Evolutionary conservation across 2,329 filamentous ascomycete genomes (phyloP).

Genomic region (Cercospora zeina): DNA sequence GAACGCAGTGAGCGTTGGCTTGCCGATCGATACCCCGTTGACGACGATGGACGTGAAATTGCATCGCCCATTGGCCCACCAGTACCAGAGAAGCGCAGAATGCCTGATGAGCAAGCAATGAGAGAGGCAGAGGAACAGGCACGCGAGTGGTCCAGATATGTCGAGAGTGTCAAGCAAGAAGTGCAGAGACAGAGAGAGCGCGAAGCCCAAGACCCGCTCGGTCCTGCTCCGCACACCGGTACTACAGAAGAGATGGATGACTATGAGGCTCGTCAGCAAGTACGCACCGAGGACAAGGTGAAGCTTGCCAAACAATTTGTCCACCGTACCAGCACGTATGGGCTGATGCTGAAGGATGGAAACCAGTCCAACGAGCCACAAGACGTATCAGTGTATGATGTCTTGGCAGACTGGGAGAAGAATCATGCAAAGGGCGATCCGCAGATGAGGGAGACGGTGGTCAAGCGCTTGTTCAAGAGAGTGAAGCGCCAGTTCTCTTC

Average conservation of each 20-base stretch:
- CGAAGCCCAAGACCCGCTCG: conserved; percentile 1
- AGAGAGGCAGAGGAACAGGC: neutral
- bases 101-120: neutral
- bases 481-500: conserved; percentile 7
- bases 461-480: conserved; percentile 14
- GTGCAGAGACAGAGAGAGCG: conserved; percentile 1
- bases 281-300: conserved; percentile 6
- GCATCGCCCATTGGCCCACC: neutral
- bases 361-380: conserved; percentile 4
- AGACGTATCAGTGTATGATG: conserved; percentile 15
- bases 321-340: conserved; percentile 15
- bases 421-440: conserved; percentile 10
- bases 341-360: conserved; percentile 15
- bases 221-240: conserved; percentile 2
- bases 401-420: conserved; percentile 8
- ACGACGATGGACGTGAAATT: conserved; percentile 2
- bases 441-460: conserved; percentile 14
- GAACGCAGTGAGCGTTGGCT: neutral
- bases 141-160: conserved; percentile 12
- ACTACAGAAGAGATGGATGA: conserved; percentile 12
- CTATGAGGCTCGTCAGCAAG: neutral
- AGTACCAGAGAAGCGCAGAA: neutral
- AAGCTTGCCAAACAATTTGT: conserved; percentile 11
- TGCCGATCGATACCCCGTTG: neutral
- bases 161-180: conserved; percentile 4